Evolutionary conservation across 78 protist species (phyloP), one percentile per base, ranked within the genome.

Genomic region (Emiliania huxleyi): DNA sequence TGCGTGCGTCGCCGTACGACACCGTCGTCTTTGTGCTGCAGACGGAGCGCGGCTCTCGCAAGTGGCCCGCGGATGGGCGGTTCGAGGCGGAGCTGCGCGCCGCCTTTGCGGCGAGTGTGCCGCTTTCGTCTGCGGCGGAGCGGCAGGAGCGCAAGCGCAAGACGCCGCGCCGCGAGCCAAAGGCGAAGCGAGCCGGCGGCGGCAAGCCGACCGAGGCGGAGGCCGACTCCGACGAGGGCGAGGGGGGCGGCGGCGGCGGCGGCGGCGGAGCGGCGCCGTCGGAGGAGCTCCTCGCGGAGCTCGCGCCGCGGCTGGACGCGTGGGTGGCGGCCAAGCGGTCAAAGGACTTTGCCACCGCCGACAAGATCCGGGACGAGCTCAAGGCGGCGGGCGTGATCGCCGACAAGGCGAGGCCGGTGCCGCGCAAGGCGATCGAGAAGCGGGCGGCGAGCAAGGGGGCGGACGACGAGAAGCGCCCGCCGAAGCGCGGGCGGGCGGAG

Each of bases 1-100:
- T n/a, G 25, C 77, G 94, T 29, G 55, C 77, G 22, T 90, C 92
- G n/a, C 46, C 88, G 69, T 55, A 55, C 92, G 92, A 69, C 38
- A 29, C 79, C 35, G 1, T 11, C 40, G 40, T 92, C 18, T 40
- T 85, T 18, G 35, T 92, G 15, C 73, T 92, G 83, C 94, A 92
- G 91, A 92, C 87, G 26, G 91, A 83, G 4, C 21, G 35, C n/a
- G 94, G 83, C 44, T 0, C 43, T 8, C 26, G 23, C 84, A 1
- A 8, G 44, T 89, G 93, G 93, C 71, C 55, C 35, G 79, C 79
- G 79, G 38, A 8, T 15, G 75, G 11, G 8, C 8, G 11, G n/a
- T 62, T 62, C 75, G 75, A 62, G 23, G 33, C 23, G 23, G 75
- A 62, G 75, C n/a, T 62, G 23, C 75, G 75, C 75, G 75, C 23